Conservation (phyloP, 208 protist species). For the Acanthamoeba comandoni region DNA sequence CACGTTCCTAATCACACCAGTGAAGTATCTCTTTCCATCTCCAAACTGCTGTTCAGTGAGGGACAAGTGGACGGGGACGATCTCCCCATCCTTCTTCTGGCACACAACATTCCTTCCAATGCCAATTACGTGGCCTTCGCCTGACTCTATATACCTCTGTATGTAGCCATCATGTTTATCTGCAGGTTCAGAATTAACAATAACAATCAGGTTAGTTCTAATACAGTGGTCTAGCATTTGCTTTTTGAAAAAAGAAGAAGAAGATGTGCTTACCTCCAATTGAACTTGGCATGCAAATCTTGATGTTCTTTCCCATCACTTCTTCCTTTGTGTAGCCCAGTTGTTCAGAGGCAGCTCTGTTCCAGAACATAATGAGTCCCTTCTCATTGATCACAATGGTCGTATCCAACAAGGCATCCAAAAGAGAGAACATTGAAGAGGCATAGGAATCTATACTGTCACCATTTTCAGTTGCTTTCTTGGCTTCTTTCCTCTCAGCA, state of each 20-base stretch:
- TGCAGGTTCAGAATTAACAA: neutral
- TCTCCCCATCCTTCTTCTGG: conserved; percentile 58
- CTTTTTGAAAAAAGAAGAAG: no score
- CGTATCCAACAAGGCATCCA: conserved; percentile 42
- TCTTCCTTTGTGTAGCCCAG: conserved; percentile 63
- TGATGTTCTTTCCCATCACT: conserved; percentile 63
- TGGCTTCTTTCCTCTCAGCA: neutral
- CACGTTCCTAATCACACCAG: conserved; percentile 44
- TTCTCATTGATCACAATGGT: conserved; percentile 62
- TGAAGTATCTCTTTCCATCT: conserved; percentile 22
- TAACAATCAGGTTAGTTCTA: neutral
- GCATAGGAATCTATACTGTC: neutral
- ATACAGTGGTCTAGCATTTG: no score
- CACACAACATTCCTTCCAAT: conserved; percentile 54
- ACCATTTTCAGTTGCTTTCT: neutral
- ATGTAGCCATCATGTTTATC: conserved; percentile 70
- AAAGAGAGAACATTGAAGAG: conserved; percentile 13
- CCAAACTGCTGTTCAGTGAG: conserved; percentile 72
- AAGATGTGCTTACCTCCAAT: neutral
- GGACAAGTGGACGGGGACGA: conserved; percentile 55
- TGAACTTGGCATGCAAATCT: conserved; percentile 45
- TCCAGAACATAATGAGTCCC: conserved; percentile 63
- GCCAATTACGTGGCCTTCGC: conserved; percentile 37
- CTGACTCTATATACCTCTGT: conserved; percentile 14
- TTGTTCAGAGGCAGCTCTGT: conserved; percentile 16